Evolutionary conservation across 768 basidiomycete species (phyloP), one percentile per base, ranked within the genome.

Genomic region (Naganishia vishniacii): DNA sequence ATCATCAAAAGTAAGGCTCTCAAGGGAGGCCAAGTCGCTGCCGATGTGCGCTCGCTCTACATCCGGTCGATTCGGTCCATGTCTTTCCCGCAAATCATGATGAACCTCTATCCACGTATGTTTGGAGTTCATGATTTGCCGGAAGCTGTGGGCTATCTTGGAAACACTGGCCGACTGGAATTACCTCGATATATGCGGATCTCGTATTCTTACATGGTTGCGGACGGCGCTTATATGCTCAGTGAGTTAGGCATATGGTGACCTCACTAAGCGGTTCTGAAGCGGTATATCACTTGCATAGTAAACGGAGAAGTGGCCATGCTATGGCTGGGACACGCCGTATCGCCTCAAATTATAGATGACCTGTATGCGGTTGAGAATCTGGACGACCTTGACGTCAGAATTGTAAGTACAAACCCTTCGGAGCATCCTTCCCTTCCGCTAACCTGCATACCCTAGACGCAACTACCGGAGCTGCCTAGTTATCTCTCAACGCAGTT

Each of bases 1-100:
- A 83, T 97, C 34, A 81, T 88, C 48, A 99, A 99, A 80, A 84
- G 84, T 59, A 94, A 95, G 75, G 86, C 91, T 20, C 78, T 99
- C n/a, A 94, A 95, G 86, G 91, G 94, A 85, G 85, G 88, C 16
- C 86, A 84, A 69, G 92, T 99, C 51, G 86, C 88, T 6, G 87
- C 91, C n/a, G 95, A 98, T 71, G 91, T 93, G 12, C 87, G 95
- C 58, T 90, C 91, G 69, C 88, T 86, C 72, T 83, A 87, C 71
- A 85, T 86, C 53, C 88, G 92, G 67, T 83, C 84, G 68, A 81
- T 95, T 49, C 82, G 84, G 66, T 83, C 85, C 0, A 84, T 86
- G 80, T 80, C 84, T 59, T 84, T 88, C 11, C 84, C 87, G 18
- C 79, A 80, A 40, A 82, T 87, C 11, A 84, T 94, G 74, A 84